phyloP scores from a whole-genome alignment of 768 basidiomycete genomes.

The Strobilomyces confusus region DNA sequence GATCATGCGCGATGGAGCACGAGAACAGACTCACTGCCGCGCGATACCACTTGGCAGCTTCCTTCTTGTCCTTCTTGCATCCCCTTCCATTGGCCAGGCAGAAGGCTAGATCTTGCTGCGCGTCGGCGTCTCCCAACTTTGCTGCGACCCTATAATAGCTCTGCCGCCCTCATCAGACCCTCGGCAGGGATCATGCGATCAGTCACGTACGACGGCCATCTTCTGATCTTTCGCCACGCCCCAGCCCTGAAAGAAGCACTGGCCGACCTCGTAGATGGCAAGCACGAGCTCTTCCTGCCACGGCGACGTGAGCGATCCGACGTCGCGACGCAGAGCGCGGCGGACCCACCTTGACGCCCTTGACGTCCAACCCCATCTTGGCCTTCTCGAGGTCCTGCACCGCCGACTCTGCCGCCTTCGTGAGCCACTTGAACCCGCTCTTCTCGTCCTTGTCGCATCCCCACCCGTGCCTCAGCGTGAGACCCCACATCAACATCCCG shows the following conservation, averaged over 20 bases:
- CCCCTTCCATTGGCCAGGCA: constrained; percentile 85
- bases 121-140: constrained; percentile 79
- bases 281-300: constrained; percentile 73
- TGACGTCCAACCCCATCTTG: constrained; percentile 48
- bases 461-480: constrained; percentile 85
- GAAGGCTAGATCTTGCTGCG: constrained; percentile 82
- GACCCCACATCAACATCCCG: constrained; percentile 92
- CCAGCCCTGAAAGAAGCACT: constrained; percentile 93
- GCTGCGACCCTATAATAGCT: constrained; percentile 85
- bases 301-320: not conserved
- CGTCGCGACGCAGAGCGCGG: not conserved
- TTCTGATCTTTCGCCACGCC: constrained; percentile 83
- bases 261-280: constrained; percentile 89
- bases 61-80: constrained; percentile 83
- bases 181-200: not conserved
- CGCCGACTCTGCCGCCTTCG: constrained; percentile 76
- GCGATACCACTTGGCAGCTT: constrained; percentile 87
- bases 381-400: constrained; percentile 71
- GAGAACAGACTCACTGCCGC: constrained; percentile 54
- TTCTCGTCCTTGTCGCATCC: constrained; percentile 78
- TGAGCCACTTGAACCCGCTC: constrained; percentile 77
- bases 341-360: constrained; percentile 49
- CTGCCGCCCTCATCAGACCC: constrained; percentile 32
- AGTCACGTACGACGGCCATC: constrained; percentile 72
- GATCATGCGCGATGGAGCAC: not conserved